Evolutionary conservation across 306 rosid genomes (phyloP).

Genomic region (Cucumis cinereus): DNA sequence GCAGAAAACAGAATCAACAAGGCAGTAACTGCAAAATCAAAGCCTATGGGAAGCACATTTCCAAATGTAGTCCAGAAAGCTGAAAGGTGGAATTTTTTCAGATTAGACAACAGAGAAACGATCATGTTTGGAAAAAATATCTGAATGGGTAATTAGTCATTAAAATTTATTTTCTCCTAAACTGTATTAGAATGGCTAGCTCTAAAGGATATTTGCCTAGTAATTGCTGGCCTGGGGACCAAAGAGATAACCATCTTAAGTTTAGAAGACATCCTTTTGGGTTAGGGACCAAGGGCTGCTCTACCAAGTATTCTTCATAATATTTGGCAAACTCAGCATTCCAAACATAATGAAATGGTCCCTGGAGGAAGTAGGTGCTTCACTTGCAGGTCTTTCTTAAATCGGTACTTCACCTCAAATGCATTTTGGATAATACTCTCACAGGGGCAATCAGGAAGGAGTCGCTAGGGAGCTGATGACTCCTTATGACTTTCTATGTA

Average conservation of each 20-base stretch:
- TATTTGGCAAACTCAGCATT: not conserved
- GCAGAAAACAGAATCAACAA: not conserved
- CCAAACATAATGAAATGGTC: not conserved
- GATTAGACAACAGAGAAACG: not conserved
- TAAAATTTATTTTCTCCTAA: not conserved
- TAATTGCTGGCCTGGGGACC: not conserved
- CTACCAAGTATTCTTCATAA: not conserved
- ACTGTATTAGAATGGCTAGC: not conserved
- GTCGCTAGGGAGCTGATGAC: not conserved
- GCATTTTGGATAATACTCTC: not conserved
- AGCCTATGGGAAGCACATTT: not conserved
- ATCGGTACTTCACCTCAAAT: not conserved
- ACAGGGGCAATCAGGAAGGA: not conserved
- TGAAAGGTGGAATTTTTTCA: not conserved
- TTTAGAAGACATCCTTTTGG: not conserved
- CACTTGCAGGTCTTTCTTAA: not conserved
- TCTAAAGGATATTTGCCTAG: not conserved
- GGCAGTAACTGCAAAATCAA: not conserved
- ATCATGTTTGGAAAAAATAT: not conserved
- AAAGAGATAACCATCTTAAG: not conserved
- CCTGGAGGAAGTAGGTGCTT: not conserved
- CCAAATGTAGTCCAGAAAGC: not conserved
- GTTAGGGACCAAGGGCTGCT: not conserved
- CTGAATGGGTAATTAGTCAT: not conserved
- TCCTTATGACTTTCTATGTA: not conserved